Evolutionary conservation across 352 stramenopile genomes (phyloP).

Genomic region (Phytopythium boreale): DNA sequence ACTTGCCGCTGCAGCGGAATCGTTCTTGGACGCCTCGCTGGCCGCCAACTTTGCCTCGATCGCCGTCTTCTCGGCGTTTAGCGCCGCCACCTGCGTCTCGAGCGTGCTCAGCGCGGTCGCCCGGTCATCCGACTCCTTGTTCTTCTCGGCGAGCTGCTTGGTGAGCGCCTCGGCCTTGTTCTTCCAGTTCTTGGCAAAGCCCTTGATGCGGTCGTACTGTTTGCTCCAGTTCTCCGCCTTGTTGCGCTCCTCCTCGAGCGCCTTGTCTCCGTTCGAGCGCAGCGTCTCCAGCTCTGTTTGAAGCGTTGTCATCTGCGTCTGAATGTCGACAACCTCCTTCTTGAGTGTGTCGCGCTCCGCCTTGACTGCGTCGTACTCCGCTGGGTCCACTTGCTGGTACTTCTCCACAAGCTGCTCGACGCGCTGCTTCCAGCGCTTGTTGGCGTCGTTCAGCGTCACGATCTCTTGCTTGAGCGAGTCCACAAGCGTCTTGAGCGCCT

Average conservation of each 20-base stretch:
- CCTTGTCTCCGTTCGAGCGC: conserved; percentile 40
- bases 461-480: conserved; percentile 64
- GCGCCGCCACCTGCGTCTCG: conserved; percentile 29
- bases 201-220: conserved; percentile 79
- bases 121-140: conserved; percentile 58
- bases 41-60: conserved; percentile 43
- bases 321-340: conserved; percentile 43
- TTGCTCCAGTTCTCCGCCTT: conserved; percentile 69
- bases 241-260: conserved; percentile 58
- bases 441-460: conserved; percentile 48
- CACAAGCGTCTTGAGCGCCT: conserved; percentile 45
- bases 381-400: conserved; percentile 77
- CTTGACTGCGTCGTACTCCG: conserved; percentile 66
- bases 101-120: conserved; percentile 25
- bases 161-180: conserved; percentile 61
- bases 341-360: conserved; percentile 50
- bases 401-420: conserved; percentile 84
- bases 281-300: conserved; percentile 48
- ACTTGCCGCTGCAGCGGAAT: conserved; percentile 24
- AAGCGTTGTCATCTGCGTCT: conserved; percentile 33
- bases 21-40: conserved; percentile 36
- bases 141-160: conserved; percentile 68
- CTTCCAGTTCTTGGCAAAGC: conserved; percentile 84
- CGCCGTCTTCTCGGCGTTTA: conserved; percentile 35
- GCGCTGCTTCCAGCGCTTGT: conserved; percentile 75